A percentile compares a stretch with the other conserved stretches of the same genome.
Evolutionary conservation across 306 rosid genomes (phyloP).

Genomic region (Notholithocarpus densiflorus): DNA sequence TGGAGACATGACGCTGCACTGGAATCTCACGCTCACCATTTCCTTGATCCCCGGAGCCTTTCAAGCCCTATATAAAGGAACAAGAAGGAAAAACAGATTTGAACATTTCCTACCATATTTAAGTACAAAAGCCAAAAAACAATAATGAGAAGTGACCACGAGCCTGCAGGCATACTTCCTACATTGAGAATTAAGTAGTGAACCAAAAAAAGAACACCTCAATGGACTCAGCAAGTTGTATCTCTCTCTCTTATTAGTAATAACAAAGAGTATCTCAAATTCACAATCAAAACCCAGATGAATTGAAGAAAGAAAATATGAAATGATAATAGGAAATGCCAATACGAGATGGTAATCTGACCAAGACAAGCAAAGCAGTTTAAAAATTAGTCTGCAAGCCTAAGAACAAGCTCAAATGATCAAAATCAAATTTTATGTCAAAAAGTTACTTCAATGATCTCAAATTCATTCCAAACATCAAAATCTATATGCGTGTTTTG

Average conservation of each 20-base stretch:
- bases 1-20: constrained; percentile 45
- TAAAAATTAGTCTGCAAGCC: not conserved
- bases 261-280: constrained; percentile 9
- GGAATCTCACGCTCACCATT: constrained; percentile 46
- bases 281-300: constrained; percentile 15
- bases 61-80: constrained; percentile 58
- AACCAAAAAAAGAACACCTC: not conserved
- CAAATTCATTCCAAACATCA: not conserved
- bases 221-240: too few species aligned
- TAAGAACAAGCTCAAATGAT: not conserved
- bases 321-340: not conserved
- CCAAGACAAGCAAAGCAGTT: not conserved
- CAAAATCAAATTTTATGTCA: not conserved
- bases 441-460: too few species aligned
- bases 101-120: constrained; percentile 4
- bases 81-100: constrained; percentile 18
- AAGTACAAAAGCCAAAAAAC: not conserved
- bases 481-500: not conserved
- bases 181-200: not conserved
- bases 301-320: not conserved
- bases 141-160: not conserved
- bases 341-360: not conserved
- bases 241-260: too few species aligned
- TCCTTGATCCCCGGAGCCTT: constrained; percentile 52
- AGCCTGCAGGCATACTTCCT: not conserved